phyloP scores from a whole-genome alignment of 1,284 basidiomycete species.

The Laetiporus sulphureus region DNA sequence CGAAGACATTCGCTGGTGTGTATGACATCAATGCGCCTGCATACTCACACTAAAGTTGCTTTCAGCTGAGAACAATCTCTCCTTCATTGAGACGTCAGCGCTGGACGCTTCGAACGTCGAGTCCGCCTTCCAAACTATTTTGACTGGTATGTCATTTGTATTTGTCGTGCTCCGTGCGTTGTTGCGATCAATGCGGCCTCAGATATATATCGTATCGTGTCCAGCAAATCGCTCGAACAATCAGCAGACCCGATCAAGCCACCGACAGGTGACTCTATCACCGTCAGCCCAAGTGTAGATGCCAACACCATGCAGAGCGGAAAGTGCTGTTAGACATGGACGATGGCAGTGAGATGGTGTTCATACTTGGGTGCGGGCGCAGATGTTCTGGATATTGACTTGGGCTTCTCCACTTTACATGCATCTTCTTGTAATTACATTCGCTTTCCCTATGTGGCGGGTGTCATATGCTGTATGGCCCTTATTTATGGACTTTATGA shows the following conservation, averaged over 20 bases:
- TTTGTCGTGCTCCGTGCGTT: neutral
- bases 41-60: neutral
- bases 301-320: slow-evolving; percentile 28
- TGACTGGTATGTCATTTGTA: slow-evolving; percentile 64
- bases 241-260: slow-evolving; percentile 68
- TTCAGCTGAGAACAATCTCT: slow-evolving; percentile 75
- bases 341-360: neutral
- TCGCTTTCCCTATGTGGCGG: too few species aligned
- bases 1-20: slow-evolving; percentile 79
- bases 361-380: neutral
- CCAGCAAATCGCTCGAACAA: slow-evolving; percentile 83
- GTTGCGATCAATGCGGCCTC: slow-evolving; percentile 3
- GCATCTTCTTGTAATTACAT: slow-evolving; percentile 19
- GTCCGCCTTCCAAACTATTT: slow-evolving; percentile 93
- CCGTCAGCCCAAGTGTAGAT: slow-evolving; percentile 57
- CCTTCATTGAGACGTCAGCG: slow-evolving; percentile 98
- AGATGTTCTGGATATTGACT: slow-evolving; percentile 2
- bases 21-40: slow-evolving; percentile 13
- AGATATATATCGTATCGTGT: slow-evolving; percentile 96
- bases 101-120: slow-evolving; percentile 99
- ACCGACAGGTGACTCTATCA: slow-evolving; percentile 67
- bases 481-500: too few species aligned
- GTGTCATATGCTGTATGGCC: too few species aligned
- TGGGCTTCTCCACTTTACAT: slow-evolving; percentile 15
- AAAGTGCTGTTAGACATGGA: slow-evolving; percentile 35